phyloP scores from a whole-genome alignment of 768 basidiomycete species.

The Termitomyces heimii region DNA sequence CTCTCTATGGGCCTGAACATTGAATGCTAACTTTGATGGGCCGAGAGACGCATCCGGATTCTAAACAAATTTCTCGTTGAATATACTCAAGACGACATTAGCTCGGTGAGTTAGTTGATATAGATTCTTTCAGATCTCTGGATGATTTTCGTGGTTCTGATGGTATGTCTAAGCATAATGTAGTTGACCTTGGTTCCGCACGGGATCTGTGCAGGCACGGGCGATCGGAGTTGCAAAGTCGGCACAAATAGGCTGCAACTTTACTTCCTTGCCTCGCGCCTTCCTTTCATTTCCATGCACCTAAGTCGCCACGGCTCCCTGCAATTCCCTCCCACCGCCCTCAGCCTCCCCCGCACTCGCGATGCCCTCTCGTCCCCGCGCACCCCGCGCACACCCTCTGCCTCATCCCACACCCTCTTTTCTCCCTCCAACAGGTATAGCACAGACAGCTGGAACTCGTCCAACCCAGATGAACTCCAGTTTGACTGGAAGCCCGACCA shows the following conservation, averaged over 20 bases:
- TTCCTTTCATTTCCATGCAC: conserved; percentile 35
- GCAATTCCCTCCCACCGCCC: conserved; percentile 33
- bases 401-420: conserved; percentile 47
- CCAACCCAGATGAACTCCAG: conserved; percentile 61
- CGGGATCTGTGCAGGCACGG: too few relatives aligned
- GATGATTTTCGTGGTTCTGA: not conserved
- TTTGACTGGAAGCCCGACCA: conserved; percentile 77
- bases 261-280: conserved; percentile 7
- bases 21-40: conserved; percentile 28
- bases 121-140: not conserved
- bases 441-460: conserved; percentile 83
- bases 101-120: too few relatives aligned
- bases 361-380: conserved; percentile 51
- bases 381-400: conserved; percentile 56
- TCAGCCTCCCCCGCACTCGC: conserved; percentile 54
- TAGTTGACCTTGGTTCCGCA: not conserved
- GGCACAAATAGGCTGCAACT: conserved; percentile 10
- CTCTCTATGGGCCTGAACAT: not conserved
- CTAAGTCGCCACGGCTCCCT: conserved; percentile 31
- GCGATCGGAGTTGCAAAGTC: conserved; percentile 16
- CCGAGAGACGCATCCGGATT: not conserved
- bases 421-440: conserved; percentile 55
- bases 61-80: too few relatives aligned
- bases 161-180: not conserved
- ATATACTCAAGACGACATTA: too few relatives aligned